Evolutionary conservation across 75 land plant genomes (phyloP).

Genomic region (Cryptomeria japonica): DNA sequence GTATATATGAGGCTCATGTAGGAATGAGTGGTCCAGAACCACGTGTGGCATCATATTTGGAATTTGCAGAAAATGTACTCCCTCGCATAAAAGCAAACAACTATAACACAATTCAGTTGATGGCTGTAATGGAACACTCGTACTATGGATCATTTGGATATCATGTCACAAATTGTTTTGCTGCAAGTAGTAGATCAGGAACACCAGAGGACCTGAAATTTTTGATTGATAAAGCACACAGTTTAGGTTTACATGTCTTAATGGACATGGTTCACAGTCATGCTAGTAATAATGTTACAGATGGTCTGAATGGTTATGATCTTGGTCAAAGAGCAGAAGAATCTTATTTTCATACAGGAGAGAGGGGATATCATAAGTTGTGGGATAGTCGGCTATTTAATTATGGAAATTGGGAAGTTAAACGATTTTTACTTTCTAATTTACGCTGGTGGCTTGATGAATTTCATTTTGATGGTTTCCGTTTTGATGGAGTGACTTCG

Average conservation of each 20-base stretch:
- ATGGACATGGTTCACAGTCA: slow-evolving; percentile 99
- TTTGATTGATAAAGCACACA: slow-evolving; percentile 91
- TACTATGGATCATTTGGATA: slow-evolving; percentile 99
- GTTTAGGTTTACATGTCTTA: slow-evolving; percentile 78
- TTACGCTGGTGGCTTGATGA: slow-evolving; percentile 98
- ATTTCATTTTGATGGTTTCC: slow-evolving; percentile 94
- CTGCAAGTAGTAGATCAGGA: slow-evolving; percentile 91
- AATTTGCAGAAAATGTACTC: slow-evolving; percentile 91
- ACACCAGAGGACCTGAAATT: slow-evolving; percentile 97
- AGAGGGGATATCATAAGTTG: slow-evolving; percentile 81
- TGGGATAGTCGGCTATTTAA: slow-evolving; percentile 99
- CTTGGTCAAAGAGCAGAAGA: slow-evolving; percentile 85
- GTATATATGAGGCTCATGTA: slow-evolving; percentile 99
- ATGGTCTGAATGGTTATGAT: slow-evolving; percentile 97
- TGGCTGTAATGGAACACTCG: slow-evolving; percentile 99
- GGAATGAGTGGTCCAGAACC: slow-evolving; percentile 98
- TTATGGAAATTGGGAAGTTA: slow-evolving; percentile 97
- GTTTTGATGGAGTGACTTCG: slow-evolving; percentile 99
- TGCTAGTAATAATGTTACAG: slow-evolving; percentile 89
- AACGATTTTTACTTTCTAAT: slow-evolving; percentile 90
- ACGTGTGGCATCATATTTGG: slow-evolving; percentile 71
- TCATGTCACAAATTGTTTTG: slow-evolving; percentile 98
- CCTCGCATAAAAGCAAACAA: slow-evolving; percentile 88
- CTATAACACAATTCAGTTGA: slow-evolving; percentile 95
- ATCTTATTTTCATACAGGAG: slow-evolving; percentile 91